Percentiles rank a stretch among this genome's conserved stretches.
Conservation (phyloP, 345 rosid genomes). For the Moricandia moricandioides region DNA sequence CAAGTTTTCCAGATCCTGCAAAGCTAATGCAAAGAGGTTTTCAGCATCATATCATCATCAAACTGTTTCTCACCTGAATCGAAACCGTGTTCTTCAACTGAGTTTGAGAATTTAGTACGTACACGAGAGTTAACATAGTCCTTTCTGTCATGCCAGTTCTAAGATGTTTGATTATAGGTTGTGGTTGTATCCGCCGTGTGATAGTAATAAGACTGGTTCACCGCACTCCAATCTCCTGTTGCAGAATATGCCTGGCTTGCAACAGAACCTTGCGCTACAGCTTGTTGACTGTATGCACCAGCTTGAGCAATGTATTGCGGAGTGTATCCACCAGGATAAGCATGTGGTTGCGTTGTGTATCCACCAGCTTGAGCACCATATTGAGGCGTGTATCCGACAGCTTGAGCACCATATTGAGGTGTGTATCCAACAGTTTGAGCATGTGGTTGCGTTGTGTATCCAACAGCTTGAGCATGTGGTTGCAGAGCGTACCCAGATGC, state of each 20-base stretch:
- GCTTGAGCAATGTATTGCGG: slow-evolving; percentile 14
- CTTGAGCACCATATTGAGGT: slow-evolving; percentile 1
- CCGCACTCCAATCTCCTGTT: slow-evolving; percentile 27
- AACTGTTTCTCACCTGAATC: slow-evolving; percentile 5
- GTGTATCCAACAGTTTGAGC: slow-evolving; percentile 19
- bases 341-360: neutral
- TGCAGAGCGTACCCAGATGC: slow-evolving; percentile 3
- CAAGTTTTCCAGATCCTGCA: slow-evolving; percentile 23
- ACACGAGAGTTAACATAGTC: slow-evolving; percentile 16
- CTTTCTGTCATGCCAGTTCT: neutral
- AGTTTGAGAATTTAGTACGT: neutral
- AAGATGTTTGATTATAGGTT: slow-evolving; percentile 29
- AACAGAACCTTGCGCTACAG: slow-evolving; percentile 19
- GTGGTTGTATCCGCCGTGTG: slow-evolving; percentile 22
- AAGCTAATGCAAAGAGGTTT: slow-evolving; percentile 1
- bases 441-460: neutral
- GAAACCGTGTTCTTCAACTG: neutral
- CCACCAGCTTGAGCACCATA: neutral
- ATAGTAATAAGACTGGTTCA: slow-evolving; percentile 28
- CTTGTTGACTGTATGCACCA: slow-evolving; percentile 27
- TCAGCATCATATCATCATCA: neutral
- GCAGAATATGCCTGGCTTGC: slow-evolving; percentile 32
- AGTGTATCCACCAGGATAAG: slow-evolving; percentile 19
- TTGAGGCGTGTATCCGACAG: slow-evolving; percentile 14
- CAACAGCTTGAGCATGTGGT: neutral